phyloP scores from a whole-genome alignment of 768 basidiomycete genomes.

The Trametes coccinea region DNA sequence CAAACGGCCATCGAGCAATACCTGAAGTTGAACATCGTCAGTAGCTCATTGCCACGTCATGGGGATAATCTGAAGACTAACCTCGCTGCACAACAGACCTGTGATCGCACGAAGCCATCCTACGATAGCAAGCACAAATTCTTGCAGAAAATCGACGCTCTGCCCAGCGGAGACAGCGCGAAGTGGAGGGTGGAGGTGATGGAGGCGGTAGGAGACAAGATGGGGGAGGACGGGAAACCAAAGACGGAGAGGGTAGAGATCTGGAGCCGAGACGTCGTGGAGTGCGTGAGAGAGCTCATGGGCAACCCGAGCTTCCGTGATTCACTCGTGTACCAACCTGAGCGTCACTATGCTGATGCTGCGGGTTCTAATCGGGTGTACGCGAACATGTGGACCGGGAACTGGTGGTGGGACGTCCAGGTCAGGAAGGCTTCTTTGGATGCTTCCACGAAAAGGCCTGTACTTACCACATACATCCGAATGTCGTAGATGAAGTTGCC shows the following conservation, averaged over 20 bases:
- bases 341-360: conserved; percentile 35
- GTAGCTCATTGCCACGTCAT: background rate
- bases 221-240: conserved; percentile 16
- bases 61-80: no score
- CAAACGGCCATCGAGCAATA: conserved; percentile 29
- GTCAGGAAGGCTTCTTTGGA: conserved; percentile 29
- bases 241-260: conserved; percentile 34
- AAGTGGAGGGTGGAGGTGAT: conserved; percentile 23
- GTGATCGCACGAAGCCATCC: conserved; percentile 11
- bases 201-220: conserved; percentile 14
- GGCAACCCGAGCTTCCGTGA: conserved; percentile 35
- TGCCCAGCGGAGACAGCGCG: conserved; percentile 17
- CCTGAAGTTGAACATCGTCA: conserved; percentile 24
- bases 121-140: conserved; percentile 23
- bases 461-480: background rate
- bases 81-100: conserved; percentile 10
- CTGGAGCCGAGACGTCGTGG: conserved; percentile 36
- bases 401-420: conserved; percentile 54
- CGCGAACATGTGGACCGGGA: conserved; percentile 45
- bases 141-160: conserved; percentile 24
- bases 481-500: conserved; percentile 22
- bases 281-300: conserved; percentile 39
- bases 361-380: conserved; percentile 31
- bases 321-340: conserved; percentile 36
- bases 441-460: background rate